Base-by-base conservation (phyloP, 208 protist species). In the Tritrichomonas musculus region DNA sequence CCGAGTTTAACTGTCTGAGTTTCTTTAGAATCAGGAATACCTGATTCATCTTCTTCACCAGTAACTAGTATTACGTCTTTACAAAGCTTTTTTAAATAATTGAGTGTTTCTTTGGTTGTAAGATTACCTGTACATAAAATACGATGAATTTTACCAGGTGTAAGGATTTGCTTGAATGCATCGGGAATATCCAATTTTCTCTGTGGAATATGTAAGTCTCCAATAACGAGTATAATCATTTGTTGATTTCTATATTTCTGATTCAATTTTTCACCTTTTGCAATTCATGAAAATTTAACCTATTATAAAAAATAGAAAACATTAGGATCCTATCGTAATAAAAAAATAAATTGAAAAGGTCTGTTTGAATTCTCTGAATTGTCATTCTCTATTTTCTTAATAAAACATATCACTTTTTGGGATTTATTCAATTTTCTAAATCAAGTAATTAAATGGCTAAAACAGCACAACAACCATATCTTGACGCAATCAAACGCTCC, bases 41-140 rank as follows among this genome's bases (percentile, higher is more conserved):
- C n/a, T 4, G 92, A 47, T 44, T 93, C 33, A 36, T 94, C 93
- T 20, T 92, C 92, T 39, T 94, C 93, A 53, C 93, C 93, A 17
- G 8, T 13, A 8, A 82, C 92, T 1, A n/a, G 14, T 75, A 49
- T 69, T 5, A 93, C 50, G 69, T 93, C 92, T 57, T 93, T 80
- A 39, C 69, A 82, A 36, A 93, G 1, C 36, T 25, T 30, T 17
- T 93, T 93, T 1, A 80, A 13, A 20, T 22, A 93, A 39, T 44
- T 30, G 27, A 75, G 30, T 82, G 53, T 14, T 9, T 53, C 47
- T 39, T 97, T 97, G 80, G 96, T 97, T 92, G 97, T 98, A 0
- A 99, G 84, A 95, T 99, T 99, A 36, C 99, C 99, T 0, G 99
- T 99, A 92, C 98, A 98, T 0, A 99, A 94, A 57, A 99, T 96